These are phyloP conservation scores for Orbilia ellipsospora DNA, from an alignment of 2,329 filamentous ascomycete genomes.

Conservation along the genomic window DNA sequence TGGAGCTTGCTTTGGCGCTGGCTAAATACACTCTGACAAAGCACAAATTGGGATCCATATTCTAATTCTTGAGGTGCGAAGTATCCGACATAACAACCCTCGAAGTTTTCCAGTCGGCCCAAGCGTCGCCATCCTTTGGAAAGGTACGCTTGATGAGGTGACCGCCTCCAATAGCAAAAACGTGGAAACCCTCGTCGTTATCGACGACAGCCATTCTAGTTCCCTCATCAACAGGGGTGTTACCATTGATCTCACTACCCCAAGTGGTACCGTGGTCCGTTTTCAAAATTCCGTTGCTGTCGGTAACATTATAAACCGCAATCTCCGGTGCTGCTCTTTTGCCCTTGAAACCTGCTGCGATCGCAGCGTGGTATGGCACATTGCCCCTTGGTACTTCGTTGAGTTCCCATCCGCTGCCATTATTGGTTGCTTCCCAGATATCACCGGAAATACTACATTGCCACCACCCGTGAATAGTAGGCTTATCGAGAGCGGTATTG, in stretches of 20 bases:
- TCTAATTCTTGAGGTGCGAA: not conserved
- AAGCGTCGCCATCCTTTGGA: slow-evolving; percentile 16
- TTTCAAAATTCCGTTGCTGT: not conserved
- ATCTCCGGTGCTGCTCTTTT: not conserved
- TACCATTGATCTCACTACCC: not conserved
- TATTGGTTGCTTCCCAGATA: not conserved
- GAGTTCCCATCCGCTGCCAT: not conserved
- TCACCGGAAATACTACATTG: not conserved
- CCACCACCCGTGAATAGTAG: slow-evolving; percentile 16
- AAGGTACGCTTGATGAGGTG: slow-evolving; percentile 4
- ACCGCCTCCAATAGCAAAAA: slow-evolving; percentile 5
- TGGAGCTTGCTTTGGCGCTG: too few species aligned
- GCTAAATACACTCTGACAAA: too few species aligned
- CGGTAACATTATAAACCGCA: not conserved
- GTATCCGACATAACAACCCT: not conserved
- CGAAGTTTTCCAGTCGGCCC: not conserved
- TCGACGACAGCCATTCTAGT: slow-evolving; percentile 16
- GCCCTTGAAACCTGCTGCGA: not conserved
- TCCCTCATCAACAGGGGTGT: slow-evolving; percentile 4
- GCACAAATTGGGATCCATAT: not conserved
- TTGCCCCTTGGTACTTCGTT: not conserved
- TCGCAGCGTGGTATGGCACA: not conserved
- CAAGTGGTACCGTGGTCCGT: not conserved
- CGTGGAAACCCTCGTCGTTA: slow-evolving; percentile 14
- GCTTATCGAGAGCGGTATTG: slow-evolving; percentile 7